Evolutionary conservation across 371 early-diverging fungal species (phyloP), one percentile per base, ranked within the genome.

Genomic region (Syncephalastrum contaminatum): DNA sequence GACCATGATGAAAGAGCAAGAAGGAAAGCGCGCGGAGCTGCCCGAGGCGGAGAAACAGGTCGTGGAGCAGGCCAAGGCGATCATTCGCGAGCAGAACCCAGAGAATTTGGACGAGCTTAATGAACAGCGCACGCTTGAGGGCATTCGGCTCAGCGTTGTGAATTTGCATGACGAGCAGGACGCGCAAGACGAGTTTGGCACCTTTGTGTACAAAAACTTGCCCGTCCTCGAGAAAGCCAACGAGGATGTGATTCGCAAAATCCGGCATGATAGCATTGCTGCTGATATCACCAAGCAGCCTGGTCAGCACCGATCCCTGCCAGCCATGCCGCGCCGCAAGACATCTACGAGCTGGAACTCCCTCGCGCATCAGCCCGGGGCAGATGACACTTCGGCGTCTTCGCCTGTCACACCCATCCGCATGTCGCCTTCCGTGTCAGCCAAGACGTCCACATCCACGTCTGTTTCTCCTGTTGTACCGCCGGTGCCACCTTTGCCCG

Each of bases 141-240:
- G 45, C 7, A 44, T 44, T 15, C 45, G 19, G 7, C 21, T 44
- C 19, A 21, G 45, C 45, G 45, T 19, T n/a, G 19, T 44, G 16
- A 44, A 44, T 21, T 18, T 21, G 49, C 16, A 20, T 7, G 49
- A 21, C 20, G 49, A 49, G 19, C 21, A 48, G 27, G 24, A 16
- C 45, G 15, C 45, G 12, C 36, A 58, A 13, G 83, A 87, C 2
- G 92, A 95, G 51, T 97, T 97, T 79, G 97, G 97, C 19, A 89
- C 91, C 13, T 93, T 95, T 72, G 88, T 85, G 2, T 96, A 88
- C 83, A 95, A 94, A 56, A 97, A 97, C 66, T 63, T 97, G 48
- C 87, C 88, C 3, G 82, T 85, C 12, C 73, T 97, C 5, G 97
- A 92, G 52, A 90, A 92, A 63, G 95, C 92, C 19, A 97, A 97